These are phyloP conservation scores for Auriculariales sp. DNA, from an alignment of 768 basidiomycete species.

Conservation along the genomic window DNA sequence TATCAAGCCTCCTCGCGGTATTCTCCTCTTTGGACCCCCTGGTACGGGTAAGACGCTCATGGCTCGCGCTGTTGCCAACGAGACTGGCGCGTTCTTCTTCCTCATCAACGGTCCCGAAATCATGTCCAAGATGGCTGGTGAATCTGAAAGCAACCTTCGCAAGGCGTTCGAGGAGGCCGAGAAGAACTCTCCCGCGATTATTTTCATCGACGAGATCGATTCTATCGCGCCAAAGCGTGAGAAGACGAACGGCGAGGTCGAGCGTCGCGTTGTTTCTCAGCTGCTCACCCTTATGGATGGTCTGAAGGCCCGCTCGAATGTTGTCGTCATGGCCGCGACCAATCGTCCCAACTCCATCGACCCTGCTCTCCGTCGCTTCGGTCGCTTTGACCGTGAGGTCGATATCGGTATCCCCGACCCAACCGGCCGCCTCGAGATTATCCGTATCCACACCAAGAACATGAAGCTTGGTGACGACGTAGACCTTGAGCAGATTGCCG, in stretches of 20 bases:
- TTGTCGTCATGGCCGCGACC: constrained; percentile 80
- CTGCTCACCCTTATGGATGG: constrained; percentile 46
- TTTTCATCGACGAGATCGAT: constrained; percentile 36
- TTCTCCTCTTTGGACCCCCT: constrained; percentile 94
- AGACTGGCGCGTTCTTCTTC: constrained; percentile 39
- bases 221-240: constrained; percentile 73
- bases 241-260: constrained; percentile 34
- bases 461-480: constrained; percentile 63
- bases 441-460: constrained; percentile 69
- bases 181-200: constrained; percentile 43
- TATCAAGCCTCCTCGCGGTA: constrained; percentile 98
- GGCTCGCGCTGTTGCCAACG: constrained; percentile 51
- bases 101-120: constrained; percentile 57
- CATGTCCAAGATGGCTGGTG: constrained; percentile 99
- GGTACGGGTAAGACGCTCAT: constrained; percentile 99
- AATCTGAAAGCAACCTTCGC: constrained; percentile 90
- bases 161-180: constrained; percentile 99
- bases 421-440: constrained; percentile 33
- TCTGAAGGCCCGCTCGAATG: constrained; percentile 60
- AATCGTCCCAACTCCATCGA: constrained; percentile 36
- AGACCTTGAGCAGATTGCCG: constrained; percentile 34
- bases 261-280: constrained; percentile 34
- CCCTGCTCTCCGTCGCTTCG: constrained; percentile 33
- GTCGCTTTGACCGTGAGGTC: constrained; percentile 97
- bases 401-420: constrained; percentile 43